Conservation (phyloP, 2,329 filamentous ascomycete species). For the Volutella citrinella region DNA sequence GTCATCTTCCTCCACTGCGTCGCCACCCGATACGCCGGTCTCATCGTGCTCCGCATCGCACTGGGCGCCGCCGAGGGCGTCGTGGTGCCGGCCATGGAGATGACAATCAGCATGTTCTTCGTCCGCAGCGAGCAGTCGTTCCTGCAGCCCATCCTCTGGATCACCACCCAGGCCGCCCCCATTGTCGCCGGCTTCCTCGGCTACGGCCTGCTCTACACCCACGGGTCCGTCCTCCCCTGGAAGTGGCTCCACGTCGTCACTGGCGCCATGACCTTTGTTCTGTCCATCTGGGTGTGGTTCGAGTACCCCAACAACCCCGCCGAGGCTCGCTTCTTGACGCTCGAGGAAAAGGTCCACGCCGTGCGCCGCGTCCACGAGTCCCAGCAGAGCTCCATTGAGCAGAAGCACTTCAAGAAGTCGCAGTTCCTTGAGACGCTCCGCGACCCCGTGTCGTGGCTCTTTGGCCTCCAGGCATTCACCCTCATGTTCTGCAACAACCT, state of each 20-base stretch:
- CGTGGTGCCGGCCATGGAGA: constrained; percentile 38
- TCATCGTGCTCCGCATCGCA: constrained; percentile 34
- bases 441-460: constrained; percentile 31
- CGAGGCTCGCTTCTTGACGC: constrained; percentile 35
- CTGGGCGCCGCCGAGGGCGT: constrained; percentile 34
- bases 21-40: constrained; percentile 31
- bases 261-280: constrained; percentile 31
- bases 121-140: constrained; percentile 31
- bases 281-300: constrained; percentile 33
- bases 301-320: constrained; percentile 37
- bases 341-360: constrained; percentile 39
- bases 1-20: constrained; percentile 38
- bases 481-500: constrained; percentile 38
- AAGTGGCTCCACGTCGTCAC: constrained; percentile 39
- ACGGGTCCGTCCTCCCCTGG: constrained; percentile 32
- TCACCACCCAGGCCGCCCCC: constrained; percentile 30
- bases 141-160: constrained; percentile 33
- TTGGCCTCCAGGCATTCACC: constrained; percentile 28
- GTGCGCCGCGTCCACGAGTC: constrained; percentile 30
- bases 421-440: constrained; percentile 27
- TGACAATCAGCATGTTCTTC: constrained; percentile 40
- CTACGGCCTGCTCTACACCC: constrained; percentile 38
- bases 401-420: constrained; percentile 33
- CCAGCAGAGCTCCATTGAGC: constrained; percentile 34
- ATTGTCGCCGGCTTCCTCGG: constrained; percentile 37